A percentile compares a stretch with the other conserved stretches of the same genome.
phyloP scores from a whole-genome alignment of 1,284 basidiomycete species.

The Ustilago trichophora region DNA sequence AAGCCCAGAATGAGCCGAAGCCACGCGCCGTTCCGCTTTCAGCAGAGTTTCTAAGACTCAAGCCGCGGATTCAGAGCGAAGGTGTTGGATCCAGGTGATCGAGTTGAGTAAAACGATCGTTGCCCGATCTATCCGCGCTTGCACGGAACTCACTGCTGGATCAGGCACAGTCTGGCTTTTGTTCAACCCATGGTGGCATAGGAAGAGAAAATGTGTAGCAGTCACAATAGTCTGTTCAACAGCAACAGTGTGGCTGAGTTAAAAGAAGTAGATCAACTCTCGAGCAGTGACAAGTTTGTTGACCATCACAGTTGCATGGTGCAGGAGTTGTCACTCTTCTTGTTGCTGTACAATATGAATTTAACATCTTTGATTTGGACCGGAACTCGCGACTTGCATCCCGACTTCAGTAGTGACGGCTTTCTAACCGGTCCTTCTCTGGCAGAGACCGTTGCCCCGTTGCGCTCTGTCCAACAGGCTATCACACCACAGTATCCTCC shows the following conservation, averaged over 20 bases:
- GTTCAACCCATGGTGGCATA: too few relatives aligned
- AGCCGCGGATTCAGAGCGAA: slow-evolving; percentile 21
- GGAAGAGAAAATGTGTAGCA: too few relatives aligned
- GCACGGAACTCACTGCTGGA: too few relatives aligned
- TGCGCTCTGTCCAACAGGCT: too few relatives aligned
- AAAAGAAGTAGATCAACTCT: too few relatives aligned
- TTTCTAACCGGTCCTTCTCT: slow-evolving; percentile 10
- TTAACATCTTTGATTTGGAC: background rate
- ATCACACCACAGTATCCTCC: slow-evolving; percentile 1
- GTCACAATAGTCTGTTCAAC: too few relatives aligned
- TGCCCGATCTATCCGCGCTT: slow-evolving; percentile 10
- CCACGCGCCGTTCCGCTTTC: slow-evolving; percentile 1
- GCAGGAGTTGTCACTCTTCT: too few relatives aligned
- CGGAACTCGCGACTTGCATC: slow-evolving; percentile 15
- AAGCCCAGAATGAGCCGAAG: background rate
- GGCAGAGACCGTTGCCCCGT: too few relatives aligned
- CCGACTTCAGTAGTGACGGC: slow-evolving; percentile 1
- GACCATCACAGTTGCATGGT: too few relatives aligned
- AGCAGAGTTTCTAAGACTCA: background rate
- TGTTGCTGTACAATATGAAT: background rate
- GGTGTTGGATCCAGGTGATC: slow-evolving; percentile 2
- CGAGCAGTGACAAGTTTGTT: too few relatives aligned
- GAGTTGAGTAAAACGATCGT: background rate
- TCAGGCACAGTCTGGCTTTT: too few relatives aligned
- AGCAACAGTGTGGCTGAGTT: too few relatives aligned